Base-by-base conservation (phyloP, 1,139 yeast species). In the Nakaseomyces glabratus region DNA sequence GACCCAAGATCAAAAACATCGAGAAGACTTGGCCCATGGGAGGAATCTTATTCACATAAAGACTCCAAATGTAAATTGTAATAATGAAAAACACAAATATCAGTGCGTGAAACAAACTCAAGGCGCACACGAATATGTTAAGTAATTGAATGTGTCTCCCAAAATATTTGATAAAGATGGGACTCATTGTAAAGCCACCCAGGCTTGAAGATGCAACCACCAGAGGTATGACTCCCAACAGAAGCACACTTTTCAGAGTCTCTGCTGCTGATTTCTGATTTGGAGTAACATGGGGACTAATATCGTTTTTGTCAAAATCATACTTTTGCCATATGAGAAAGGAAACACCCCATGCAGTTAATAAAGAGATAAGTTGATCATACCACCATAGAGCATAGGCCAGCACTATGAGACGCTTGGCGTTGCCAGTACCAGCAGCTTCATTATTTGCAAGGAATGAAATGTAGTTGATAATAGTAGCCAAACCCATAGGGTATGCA, bases 151-250 rank as follows among this genome's bases (percentile, higher is more conserved):
- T 46, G 23, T 48, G 48, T 28, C 56, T 46, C 24, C 65, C 43
- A 69, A 63, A 36, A 56, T 56, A 6, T 44, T 39, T 1, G 74
- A 78, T 28, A 73, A 62, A 33, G 55, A 60, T 11, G 57, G 53
- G 22, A 61, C 66, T 23, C 52, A 51, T 49, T 5, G 42, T 41
- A 23, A 84, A 63, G 1, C 71, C 39, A 3, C 73, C 74, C 1
- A 93, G 90, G 9, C 74, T 65, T 1, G 93, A 71, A 0, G 86
- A 66, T 3, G 74, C 71, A 39, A 85, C 95, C 1, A 85, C 82
- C 25, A 82, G 58, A 0, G 95, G 70, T 15, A 85, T 93, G 9
- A 82, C 66, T 0, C 93, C 90, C 34, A 85, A 62, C 24, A 85
- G 55, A 30, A 41, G 38, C 19, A 36, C 47, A 28, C 36, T 44